Evolutionary conservation across 192 early-diverging fungal genomes (phyloP).

Genomic region (Dissophora ornata): DNA sequence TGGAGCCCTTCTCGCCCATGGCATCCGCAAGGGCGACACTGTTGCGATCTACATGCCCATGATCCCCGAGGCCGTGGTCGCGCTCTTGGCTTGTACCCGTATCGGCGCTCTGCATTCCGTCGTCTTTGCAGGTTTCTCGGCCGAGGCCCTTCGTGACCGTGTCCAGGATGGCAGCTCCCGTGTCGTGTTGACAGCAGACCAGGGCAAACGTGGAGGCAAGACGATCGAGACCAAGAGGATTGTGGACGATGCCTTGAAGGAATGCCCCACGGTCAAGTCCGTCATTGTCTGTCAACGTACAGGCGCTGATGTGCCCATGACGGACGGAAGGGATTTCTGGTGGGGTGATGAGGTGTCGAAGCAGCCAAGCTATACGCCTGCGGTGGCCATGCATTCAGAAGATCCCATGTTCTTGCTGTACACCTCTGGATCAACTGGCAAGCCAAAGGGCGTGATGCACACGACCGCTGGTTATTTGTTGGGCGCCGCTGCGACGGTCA

Average conservation of each 20-base stretch:
- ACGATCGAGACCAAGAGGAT: conserved; percentile 91
- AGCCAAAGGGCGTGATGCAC: conserved; percentile 95
- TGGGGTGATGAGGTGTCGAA: conserved; percentile 90
- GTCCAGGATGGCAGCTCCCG: conserved; percentile 85
- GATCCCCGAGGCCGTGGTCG: conserved; percentile 92
- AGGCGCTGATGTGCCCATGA: conserved; percentile 83
- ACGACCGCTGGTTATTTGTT: conserved; percentile 94
- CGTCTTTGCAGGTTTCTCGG: conserved; percentile 97
- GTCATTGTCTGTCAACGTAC: conserved; percentile 93
- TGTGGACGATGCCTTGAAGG: conserved; percentile 88
- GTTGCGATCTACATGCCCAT: conserved; percentile 99
- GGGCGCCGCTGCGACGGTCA: conserved; percentile 83
- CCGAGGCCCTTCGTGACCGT: conserved; percentile 93
- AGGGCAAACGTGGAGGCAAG: conserved; percentile 93
- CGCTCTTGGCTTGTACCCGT: conserved; percentile 94
- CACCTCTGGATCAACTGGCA: conserved; percentile 91
- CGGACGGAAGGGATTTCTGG: conserved; percentile 86
- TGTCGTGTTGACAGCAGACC: conserved; percentile 93
- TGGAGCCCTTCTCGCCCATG: conserved; percentile 82
- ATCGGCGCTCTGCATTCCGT: conserved; percentile 94
- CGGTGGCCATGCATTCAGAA: conserved; percentile 84
- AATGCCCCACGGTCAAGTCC: conserved; percentile 80
- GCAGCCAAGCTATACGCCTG: conserved; percentile 85
- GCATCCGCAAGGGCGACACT: conserved; percentile 92
- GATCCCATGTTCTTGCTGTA: conserved; percentile 97